phyloP scores from a whole-genome alignment of 1,284 basidiomycete species.

The Hymenochaete sp. region DNA sequence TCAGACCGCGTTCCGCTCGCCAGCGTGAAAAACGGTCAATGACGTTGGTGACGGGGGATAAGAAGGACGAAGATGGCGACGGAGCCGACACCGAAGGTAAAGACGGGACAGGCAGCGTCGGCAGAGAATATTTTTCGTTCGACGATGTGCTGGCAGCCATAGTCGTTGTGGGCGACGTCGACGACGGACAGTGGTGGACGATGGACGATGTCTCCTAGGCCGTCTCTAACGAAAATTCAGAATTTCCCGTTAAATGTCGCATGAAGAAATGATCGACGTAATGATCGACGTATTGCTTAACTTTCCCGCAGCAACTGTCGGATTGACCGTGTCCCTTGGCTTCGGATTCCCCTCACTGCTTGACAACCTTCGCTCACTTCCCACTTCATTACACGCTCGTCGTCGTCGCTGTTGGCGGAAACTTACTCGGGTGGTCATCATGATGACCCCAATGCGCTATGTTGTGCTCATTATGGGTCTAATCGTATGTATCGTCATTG shows the following conservation, averaged over 20 bases:
- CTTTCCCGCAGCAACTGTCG: not conserved
- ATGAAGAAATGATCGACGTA: constrained; percentile 1
- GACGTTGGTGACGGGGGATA: constrained; percentile 51
- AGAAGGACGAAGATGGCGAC: constrained; percentile 24
- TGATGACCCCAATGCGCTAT: constrained; percentile 75
- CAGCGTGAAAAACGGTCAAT: constrained; percentile 71
- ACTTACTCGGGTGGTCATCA: no score
- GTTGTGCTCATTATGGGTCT: constrained; percentile 56
- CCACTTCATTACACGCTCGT: not conserved
- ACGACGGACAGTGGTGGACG: not conserved
- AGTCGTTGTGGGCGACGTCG: constrained; percentile 6
- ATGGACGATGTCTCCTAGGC: not conserved
- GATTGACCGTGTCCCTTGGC: no score
- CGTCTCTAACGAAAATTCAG: constrained; percentile 1
- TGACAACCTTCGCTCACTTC: constrained; percentile 1
- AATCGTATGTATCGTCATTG: constrained; percentile 39
- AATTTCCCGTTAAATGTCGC: not conserved
- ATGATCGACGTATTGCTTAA: not conserved
- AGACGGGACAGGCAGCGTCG: constrained; percentile 1
- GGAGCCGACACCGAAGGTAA: constrained; percentile 10
- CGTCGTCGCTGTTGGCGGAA: no score
- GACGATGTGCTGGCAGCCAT: constrained; percentile 17
- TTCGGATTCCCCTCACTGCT: no score
- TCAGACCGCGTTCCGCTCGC: constrained; percentile 71
- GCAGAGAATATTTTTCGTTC: constrained; percentile 3